Evolutionary conservation across 352 stramenopile species (phyloP), one percentile per base, ranked within the genome.

Genomic region (Pythium biforme): DNA sequence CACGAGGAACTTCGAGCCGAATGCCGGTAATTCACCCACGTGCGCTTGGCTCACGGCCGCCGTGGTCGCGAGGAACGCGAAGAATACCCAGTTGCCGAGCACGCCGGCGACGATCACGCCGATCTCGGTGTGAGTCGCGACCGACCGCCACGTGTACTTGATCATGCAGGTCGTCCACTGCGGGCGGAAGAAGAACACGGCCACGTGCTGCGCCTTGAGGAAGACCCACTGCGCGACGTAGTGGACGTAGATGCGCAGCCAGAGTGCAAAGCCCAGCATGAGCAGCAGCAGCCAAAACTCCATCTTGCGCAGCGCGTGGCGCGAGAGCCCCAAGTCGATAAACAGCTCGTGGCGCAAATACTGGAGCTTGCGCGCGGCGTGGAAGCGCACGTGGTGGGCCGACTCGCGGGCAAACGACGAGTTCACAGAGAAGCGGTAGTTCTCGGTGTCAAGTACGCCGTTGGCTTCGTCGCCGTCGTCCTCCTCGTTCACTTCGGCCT

Each of bases 151-250:
- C 22, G 83, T 90, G 79, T 96, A 97, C 62, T 97, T 97, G 65
- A 96, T 72, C 22, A 89, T 56, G 37, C 89, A 84, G n/a, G 75
- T 86, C 4, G 73, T 77, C 67, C 81, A 80, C 19, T 74, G 68
- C 27, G 83, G 81, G 46, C 74, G 62, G 41, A 95, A 90, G 41
- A 85, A 75, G 64, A 92, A 97, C n/a, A 97, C 86, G 6, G 86
- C 76, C 10, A 95, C 74, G 33, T 79, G 76, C 27, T 76, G 61
- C 9, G 69, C 68, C 34, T 79, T 76, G 33, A 97, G 67, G 50
- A 90, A 93, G 8, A 96, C 25, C 78, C 81, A 97, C 74, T 97
- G 89, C 5, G 68, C 75, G n/a, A 95, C 23, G 66, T 93, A 96
- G 64, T 97, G 90, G 22, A 96, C 69, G 69, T 96, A 97, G 43